Conservation (phyloP, 768 basidiomycete species). For the Phlegmacium glaucopus region DNA sequence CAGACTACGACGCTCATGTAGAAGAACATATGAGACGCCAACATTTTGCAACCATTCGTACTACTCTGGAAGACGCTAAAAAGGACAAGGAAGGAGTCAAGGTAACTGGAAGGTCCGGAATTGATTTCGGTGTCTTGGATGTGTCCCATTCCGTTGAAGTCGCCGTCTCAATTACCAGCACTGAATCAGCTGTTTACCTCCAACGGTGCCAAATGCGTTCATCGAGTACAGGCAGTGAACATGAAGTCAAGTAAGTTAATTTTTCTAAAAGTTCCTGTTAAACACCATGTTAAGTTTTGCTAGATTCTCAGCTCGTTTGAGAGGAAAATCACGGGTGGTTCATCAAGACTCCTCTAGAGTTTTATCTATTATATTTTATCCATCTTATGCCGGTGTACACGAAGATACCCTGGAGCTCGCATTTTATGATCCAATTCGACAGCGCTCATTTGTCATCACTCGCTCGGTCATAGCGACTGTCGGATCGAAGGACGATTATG, state of each 20-base stretch:
- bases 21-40: constrained; percentile 27
- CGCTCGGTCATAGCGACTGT: constrained; percentile 44
- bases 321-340: constrained; percentile 27
- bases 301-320: constrained; percentile 31
- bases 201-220: constrained; percentile 21
- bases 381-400: constrained; percentile 38
- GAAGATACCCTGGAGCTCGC: constrained; percentile 46
- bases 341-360: constrained; percentile 21
- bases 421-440: constrained; percentile 33
- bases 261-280: neutral
- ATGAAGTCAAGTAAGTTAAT: constrained; percentile 21
- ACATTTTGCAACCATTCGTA: constrained; percentile 24
- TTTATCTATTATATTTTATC: constrained; percentile 29
- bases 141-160: constrained; percentile 25
- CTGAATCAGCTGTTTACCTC: constrained; percentile 17
- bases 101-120: constrained; percentile 34
- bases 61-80: constrained; percentile 37
- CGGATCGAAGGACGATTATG: constrained; percentile 47
- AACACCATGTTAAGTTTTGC: neutral
- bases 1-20: constrained; percentile 24
- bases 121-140: constrained; percentile 49
- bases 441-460: constrained; percentile 42
- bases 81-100: constrained; percentile 45
- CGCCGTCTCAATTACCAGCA: constrained; percentile 23
- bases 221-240: constrained; percentile 16